A percentile compares a stretch with the other conserved stretches of the same genome.
These are phyloP conservation scores for Zymoseptoria passerinii DNA, from an alignment of 2,329 filamentous ascomycete genomes.

Conservation along the genomic window DNA sequence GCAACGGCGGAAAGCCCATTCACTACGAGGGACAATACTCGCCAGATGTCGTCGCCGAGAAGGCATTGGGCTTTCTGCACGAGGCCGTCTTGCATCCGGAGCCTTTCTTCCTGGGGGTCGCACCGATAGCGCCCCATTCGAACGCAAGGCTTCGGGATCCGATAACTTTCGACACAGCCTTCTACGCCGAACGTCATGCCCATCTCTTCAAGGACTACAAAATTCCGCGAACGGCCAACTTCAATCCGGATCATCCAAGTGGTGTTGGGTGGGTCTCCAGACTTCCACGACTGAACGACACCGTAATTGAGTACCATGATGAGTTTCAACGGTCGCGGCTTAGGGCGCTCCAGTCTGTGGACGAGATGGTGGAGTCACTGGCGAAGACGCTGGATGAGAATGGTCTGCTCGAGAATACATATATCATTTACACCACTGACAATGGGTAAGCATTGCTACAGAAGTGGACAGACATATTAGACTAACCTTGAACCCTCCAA, in stretches of 20 bases:
- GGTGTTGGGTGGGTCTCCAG: constrained; percentile 41
- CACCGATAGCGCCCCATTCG: constrained; percentile 26
- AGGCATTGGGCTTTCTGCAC: constrained; percentile 51
- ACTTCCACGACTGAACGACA: constrained; percentile 39
- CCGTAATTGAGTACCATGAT: constrained; percentile 45
- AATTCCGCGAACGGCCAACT: constrained; percentile 55
- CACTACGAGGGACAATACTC: constrained; percentile 49
- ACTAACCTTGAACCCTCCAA: too few relatives aligned
- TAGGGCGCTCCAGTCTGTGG: constrained; percentile 45
- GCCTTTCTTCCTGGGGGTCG: constrained; percentile 27
- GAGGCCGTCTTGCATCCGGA: constrained; percentile 18
- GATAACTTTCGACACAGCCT: neutral
- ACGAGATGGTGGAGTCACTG: constrained; percentile 45
- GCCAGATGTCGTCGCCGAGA: constrained; percentile 52
- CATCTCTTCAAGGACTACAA: constrained; percentile 53
- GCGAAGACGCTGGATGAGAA: constrained; percentile 36
- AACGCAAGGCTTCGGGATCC: neutral
- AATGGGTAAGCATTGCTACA: constrained; percentile 23
- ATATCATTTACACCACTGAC: constrained; percentile 34
- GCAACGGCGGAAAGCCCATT: constrained; percentile 41
- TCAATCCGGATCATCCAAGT: constrained; percentile 50
- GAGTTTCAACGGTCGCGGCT: constrained; percentile 45
- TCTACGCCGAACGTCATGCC: constrained; percentile 42
- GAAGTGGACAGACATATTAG: too few relatives aligned
- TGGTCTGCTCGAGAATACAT: constrained; percentile 41